These are phyloP conservation scores for Colletotrichum chrysophilum DNA, from an alignment of 2,329 filamentous ascomycete species.

Conservation along the genomic window DNA sequence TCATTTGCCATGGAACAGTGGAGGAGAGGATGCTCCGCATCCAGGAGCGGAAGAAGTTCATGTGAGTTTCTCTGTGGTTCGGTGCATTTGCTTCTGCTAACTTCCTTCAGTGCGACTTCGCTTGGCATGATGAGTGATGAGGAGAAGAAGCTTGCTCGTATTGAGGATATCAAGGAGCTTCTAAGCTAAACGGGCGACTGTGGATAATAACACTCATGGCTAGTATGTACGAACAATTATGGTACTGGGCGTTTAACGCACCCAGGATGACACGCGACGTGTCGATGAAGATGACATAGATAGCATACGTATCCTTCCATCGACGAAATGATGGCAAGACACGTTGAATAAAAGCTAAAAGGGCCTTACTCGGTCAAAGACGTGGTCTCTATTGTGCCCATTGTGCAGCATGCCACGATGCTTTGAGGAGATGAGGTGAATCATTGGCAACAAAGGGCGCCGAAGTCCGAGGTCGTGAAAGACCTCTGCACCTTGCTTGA, in stretches of 20 bases:
- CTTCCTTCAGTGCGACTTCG: constrained; percentile 75
- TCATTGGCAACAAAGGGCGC: background rate
- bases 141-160: constrained; percentile 86
- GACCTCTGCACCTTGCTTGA: background rate
- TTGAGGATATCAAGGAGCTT: constrained; percentile 93
- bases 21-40: constrained; percentile 94
- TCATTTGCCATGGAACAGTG: constrained; percentile 89
- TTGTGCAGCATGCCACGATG: background rate
- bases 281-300: background rate
- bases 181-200: constrained; percentile 58
- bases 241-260: background rate
- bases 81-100: background rate
- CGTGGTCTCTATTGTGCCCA: background rate
- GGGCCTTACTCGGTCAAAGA: background rate
- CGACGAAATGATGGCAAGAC: background rate
- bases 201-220: background rate
- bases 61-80: constrained; percentile 61
- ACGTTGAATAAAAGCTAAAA: background rate
- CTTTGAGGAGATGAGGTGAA: background rate
- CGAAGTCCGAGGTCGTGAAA: background rate
- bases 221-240: background rate
- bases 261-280: background rate
- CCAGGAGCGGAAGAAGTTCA: constrained; percentile 95
- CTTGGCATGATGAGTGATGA: constrained; percentile 95
- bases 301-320: background rate